Evolutionary conservation across 164 flowering plant genomes (phyloP).

Genomic region (Stephania yunnanensis): DNA sequence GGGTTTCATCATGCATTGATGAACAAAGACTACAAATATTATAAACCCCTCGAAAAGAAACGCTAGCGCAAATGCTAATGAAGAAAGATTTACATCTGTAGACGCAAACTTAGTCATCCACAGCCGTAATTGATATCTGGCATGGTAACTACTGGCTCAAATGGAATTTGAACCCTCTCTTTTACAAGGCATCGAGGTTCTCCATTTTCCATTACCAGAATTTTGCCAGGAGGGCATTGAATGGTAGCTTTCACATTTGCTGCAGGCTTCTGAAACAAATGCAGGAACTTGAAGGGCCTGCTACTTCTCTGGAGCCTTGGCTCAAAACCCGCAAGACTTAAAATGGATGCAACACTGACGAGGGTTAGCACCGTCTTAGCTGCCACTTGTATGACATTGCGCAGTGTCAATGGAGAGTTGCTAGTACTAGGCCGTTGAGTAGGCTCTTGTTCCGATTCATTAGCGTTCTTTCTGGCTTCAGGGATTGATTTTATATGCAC

Average conservation of each 20-base stretch:
- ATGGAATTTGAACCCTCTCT: constrained; percentile 84
- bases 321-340: constrained; percentile 62
- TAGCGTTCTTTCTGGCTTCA: constrained; percentile 22
- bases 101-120: constrained; percentile 34
- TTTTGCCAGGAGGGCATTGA: constrained; percentile 81
- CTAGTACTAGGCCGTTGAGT: constrained; percentile 8
- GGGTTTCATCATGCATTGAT: not conserved
- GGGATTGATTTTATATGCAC: constrained; percentile 13
- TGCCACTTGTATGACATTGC: constrained; percentile 33
- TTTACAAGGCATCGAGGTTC: constrained; percentile 80
- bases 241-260: constrained; percentile 19
- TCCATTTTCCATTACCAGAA: constrained; percentile 64
- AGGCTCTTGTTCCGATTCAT: constrained; percentile 17
- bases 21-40: not conserved
- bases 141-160: constrained; percentile 41
- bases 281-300: constrained; percentile 27
- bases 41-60: not conserved
- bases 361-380: constrained; percentile 58
- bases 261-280: constrained; percentile 25
- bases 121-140: constrained; percentile 83
- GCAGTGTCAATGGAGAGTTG: constrained; percentile 32
- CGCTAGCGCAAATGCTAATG: not conserved
- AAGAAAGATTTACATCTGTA: not conserved
- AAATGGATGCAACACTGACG: constrained; percentile 55
- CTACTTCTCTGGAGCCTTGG: constrained; percentile 38